phyloP scores from a whole-genome alignment of 1,284 basidiomycete species.

The Blastosporella zonata region DNA sequence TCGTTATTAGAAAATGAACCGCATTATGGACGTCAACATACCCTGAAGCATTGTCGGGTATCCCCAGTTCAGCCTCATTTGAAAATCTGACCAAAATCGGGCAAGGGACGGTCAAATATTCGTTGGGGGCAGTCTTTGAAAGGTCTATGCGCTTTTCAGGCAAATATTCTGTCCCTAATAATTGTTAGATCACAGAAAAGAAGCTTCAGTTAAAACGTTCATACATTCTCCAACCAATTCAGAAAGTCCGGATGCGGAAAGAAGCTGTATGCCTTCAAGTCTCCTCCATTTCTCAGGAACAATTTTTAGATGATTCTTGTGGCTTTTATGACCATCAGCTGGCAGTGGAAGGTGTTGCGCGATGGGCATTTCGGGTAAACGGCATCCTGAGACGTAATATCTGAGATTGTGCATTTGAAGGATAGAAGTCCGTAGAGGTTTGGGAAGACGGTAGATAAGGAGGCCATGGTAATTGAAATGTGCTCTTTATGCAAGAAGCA shows the following conservation, averaged over 20 bases:
- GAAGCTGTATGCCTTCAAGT: conserved; percentile 42
- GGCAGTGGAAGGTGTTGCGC: conserved; percentile 32
- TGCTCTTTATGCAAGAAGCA: conserved; percentile 4
- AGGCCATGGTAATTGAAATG: conserved; percentile 1
- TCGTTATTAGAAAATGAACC: background rate
- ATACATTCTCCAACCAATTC: background rate
- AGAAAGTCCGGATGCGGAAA: conserved; percentile 21
- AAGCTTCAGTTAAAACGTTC: background rate
- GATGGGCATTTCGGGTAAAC: conserved; percentile 46
- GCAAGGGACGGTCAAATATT: conserved; percentile 44
- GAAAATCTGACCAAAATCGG: conserved; percentile 34
- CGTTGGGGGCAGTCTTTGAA: conserved; percentile 37
- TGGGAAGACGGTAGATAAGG: background rate
- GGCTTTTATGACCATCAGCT: conserved; percentile 44
- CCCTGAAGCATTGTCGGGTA: conserved; percentile 39
- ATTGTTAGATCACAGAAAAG: background rate
- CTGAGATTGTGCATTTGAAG: conserved; percentile 43
- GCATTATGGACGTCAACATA: conserved; percentile 20
- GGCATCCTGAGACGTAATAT: conserved; percentile 43
- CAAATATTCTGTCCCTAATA: conserved; percentile 36
- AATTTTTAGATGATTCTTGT: conserved; percentile 41
- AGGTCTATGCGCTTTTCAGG: conserved; percentile 33
- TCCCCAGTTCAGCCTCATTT: conserved; percentile 18
- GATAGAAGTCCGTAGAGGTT: conserved; percentile 3
- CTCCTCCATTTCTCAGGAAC: conserved; percentile 46